A percentile compares a stretch with the other conserved stretches of the same genome.
Evolutionary conservation across 352 stramenopile genomes (phyloP).

Genomic region (Pythium aristosporum): DNA sequence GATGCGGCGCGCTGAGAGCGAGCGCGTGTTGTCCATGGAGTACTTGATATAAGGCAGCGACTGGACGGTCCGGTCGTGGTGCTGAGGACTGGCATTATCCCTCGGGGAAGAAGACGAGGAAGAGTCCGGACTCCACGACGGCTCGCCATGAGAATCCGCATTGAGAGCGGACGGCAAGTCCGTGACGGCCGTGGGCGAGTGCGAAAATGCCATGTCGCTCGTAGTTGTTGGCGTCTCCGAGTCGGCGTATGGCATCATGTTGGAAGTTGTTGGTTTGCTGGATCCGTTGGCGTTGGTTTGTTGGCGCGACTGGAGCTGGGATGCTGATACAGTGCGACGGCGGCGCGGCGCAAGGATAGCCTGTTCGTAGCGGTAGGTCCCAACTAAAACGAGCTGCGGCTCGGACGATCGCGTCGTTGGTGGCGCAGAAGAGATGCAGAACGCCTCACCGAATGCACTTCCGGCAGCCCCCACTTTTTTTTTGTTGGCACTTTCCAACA

Average conservation of each 20-base stretch:
- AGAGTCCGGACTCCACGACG: constrained; percentile 4
- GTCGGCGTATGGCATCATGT: neutral
- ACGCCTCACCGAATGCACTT: constrained; percentile 15
- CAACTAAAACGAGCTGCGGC: constrained; percentile 1
- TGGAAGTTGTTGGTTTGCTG: neutral
- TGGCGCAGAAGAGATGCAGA: constrained; percentile 14
- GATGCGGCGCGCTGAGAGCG: constrained; percentile 37
- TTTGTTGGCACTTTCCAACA: neutral
- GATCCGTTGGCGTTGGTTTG: neutral
- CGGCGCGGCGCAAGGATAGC: neutral
- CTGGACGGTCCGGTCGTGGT: constrained; percentile 36
- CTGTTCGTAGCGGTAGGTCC: constrained; percentile 2
- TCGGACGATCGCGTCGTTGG: neutral
- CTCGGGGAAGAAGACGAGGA: constrained; percentile 3
- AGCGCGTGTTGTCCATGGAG: constrained; percentile 34
- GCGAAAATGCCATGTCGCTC: neutral
- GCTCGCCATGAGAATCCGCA: neutral
- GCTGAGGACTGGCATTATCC: neutral
- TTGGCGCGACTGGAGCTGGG: constrained; percentile 1
- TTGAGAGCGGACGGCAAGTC: neutral
- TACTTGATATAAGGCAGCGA: constrained; percentile 76
- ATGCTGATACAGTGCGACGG: neutral
- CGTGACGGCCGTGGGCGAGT: constrained; percentile 15
- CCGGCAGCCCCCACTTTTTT: constrained; percentile 20
- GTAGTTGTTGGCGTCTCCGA: neutral